phyloP scores from a whole-genome alignment of 1,139 yeast species.

The Nakaseomyces kungkrabaensis region DNA sequence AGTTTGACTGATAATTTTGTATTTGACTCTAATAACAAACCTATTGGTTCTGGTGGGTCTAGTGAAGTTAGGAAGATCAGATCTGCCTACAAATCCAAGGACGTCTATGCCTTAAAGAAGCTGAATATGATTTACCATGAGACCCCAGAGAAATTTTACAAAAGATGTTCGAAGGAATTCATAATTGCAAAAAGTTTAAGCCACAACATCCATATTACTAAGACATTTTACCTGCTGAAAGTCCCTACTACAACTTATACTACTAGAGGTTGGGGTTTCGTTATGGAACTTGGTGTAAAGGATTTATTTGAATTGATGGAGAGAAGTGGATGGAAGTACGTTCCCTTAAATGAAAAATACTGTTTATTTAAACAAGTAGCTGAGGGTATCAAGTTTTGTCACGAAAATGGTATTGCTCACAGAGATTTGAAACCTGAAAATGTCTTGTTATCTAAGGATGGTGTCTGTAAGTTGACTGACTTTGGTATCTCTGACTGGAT shows the following conservation, averaged over 20 bases:
- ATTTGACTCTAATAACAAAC: constrained; percentile 35
- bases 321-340: constrained; percentile 38
- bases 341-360: constrained; percentile 44
- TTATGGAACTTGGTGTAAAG: constrained; percentile 56
- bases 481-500: constrained; percentile 68
- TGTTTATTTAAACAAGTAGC: constrained; percentile 41
- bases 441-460: constrained; percentile 48
- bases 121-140: constrained; percentile 53
- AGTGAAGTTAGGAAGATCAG: constrained; percentile 52
- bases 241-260: constrained; percentile 48
- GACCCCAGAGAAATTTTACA: constrained; percentile 55
- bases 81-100: constrained; percentile 32
- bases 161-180: constrained; percentile 55
- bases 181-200: constrained; percentile 46
- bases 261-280: constrained; percentile 69
- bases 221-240: constrained; percentile 45
- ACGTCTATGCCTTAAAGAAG: constrained; percentile 52
- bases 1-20: constrained; percentile 52
- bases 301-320: constrained; percentile 59
- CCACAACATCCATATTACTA: constrained; percentile 48
- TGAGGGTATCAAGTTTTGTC: constrained; percentile 59
- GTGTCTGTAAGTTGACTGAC: constrained; percentile 62
- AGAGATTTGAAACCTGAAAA: constrained; percentile 94
- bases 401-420: constrained; percentile 73
- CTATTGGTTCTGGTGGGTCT: constrained; percentile 67